A percentile compares a stretch with the other conserved stretches of the same genome.
phyloP scores from a whole-genome alignment of 2,329 filamentous ascomycete species.

The Apiospora sp. region DNA sequence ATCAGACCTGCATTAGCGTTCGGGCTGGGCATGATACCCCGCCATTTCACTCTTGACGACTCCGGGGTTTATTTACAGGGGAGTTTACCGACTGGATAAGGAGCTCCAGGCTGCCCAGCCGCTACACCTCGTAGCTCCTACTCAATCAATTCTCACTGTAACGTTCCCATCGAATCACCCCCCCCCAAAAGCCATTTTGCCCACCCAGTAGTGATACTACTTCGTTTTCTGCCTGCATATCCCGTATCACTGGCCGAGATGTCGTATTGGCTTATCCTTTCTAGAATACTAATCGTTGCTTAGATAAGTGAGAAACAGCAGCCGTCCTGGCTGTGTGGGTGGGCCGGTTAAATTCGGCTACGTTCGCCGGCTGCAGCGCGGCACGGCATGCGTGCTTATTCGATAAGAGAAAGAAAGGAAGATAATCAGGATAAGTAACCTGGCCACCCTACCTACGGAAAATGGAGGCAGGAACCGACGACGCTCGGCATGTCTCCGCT shows the following conservation, averaged over 20 bases:
- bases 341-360: conserved; percentile 3
- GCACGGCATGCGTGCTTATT: conserved; percentile 1
- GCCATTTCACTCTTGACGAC: neutral
- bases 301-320: neutral
- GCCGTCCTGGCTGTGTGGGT: neutral
- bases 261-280: neutral
- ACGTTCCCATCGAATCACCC: neutral
- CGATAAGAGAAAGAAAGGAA: neutral
- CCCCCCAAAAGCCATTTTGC: neutral
- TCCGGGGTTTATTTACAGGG: neutral
- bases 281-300: neutral
- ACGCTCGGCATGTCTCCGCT: neutral
- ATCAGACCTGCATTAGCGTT: conserved; percentile 10
- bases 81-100: conserved; percentile 5
- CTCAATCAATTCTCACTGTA: neutral
- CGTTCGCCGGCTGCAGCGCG: neutral
- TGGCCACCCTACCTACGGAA: neutral
- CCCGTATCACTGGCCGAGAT: neutral
- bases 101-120: neutral
- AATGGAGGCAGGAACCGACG: neutral
- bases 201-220: neutral
- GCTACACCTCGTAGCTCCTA: neutral
- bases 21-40: neutral
- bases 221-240: neutral
- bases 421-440: neutral